Evolutionary conservation across 2,329 filamentous ascomycete genomes (phyloP), one percentile per base, ranked within the genome.

Genomic region (Knufia petricola): DNA sequence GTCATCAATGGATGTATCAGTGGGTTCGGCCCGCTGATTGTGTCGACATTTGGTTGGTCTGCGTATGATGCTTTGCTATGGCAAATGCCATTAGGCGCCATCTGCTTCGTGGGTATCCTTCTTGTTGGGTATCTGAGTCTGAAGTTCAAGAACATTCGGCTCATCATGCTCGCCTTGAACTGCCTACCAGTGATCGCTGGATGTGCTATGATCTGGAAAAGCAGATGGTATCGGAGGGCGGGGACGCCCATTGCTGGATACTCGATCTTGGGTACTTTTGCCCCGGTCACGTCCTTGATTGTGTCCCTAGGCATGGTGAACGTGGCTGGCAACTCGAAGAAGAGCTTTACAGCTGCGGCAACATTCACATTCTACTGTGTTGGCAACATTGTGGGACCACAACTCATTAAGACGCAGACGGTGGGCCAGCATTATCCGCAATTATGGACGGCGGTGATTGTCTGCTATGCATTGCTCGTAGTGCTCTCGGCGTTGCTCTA

Each of bases 281-380:
- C 82, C 0, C 79, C 77, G 0, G 82, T 85, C 0, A 83, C 85
- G 0, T 81, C 77, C 37, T 67, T 78, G n/a, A 73, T 75, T 2
- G 77, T 80, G 36, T 71, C 70, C 0, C 59, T 79, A 2, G 76
- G 74, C 0, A 77, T 77, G 71, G 76, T 77, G 9, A 88, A 88
- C 55, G 82, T 87, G 0, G 83, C 84, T 0, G 84, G 85, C 0
- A 76, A 84, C 20, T 87, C 84, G 0, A 88, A 88, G 68, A 87
- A 87, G 70, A 84, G 79, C 54, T 81, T 84, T 58, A 86, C 84
- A 73, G 81, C 84, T 0, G 79, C 81, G 0, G 79, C 80, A 0
- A 82, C 85, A 1, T 88, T 87, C 53, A 81, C 85, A 0, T 82
- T 81, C 0, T 87, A 87, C 59, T 85, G 82, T 48, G 79, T 87